Base-by-base conservation (phyloP, 2,329 filamentous ascomycete genomes). In the Alternaria sp. region DNA sequence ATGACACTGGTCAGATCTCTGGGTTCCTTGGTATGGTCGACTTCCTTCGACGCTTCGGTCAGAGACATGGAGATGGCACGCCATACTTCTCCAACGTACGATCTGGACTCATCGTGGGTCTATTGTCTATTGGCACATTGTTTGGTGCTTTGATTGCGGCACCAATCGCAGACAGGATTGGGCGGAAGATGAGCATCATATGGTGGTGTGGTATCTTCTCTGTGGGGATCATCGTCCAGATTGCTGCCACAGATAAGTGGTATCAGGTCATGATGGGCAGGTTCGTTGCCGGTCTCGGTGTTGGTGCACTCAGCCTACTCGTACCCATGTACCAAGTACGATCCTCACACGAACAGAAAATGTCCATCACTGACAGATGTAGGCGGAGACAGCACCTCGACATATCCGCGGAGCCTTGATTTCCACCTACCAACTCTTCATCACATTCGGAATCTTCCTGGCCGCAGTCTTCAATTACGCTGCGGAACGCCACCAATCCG, bases 81-180 rank as follows among this genome's bases (percentile, higher is more conserved):
- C 60, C 47, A 5, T 72, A 75, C 32, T 77, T 77, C 56, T 76
- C 66, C 10, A 75, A 74, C 25, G 72, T 71, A 3, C 63, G 75
- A 10, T 73, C 72, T 5, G 75, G 75, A 8, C 63, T 74, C 5
- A 77, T 78, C 23, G 74, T 77, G 6, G 74, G 61, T 36, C 40
- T 77, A 43, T 83, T 93, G 12, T 92, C 89, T 0, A 89, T 89
- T 30, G 91, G 91, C 26, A 93, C 90, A 8, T 92, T 93, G 76
- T 88, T 93, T 63, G 91, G 91, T 26, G 86, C 90, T 3, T 82
- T 93, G 4, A 75, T 80, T 25, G 79, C 77, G 40, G 82, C 88
- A 13, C 87, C 86, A 25, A 81, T 91, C 52, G 86, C 88, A 30
- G 89, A 91, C 62, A 77, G 77, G 9, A 80, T 91, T 51, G 89